Conservation (phyloP, 768 basidiomycete species). For the Pleurotus giganteus region DNA sequence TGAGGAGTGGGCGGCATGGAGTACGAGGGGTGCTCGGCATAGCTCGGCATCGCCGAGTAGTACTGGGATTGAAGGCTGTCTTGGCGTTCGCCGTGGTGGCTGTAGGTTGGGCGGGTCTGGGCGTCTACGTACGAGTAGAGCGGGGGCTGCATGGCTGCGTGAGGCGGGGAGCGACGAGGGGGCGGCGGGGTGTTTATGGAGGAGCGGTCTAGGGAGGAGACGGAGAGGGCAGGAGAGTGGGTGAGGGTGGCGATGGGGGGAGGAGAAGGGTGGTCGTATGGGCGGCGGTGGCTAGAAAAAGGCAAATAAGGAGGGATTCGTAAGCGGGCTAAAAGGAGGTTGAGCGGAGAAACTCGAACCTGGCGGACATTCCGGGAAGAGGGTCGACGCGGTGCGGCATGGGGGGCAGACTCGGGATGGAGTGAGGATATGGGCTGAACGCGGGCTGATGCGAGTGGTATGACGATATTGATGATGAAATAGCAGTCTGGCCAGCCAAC, state of each 20-base stretch:
- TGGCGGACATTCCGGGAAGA: constrained; percentile 24
- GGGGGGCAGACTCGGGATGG: constrained; percentile 17
- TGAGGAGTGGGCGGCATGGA: background rate
- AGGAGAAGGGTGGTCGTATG: constrained; percentile 38
- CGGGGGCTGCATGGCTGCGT: constrained; percentile 25
- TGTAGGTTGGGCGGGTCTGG: constrained; percentile 29
- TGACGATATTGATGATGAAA: constrained; percentile 30
- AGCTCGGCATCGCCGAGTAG: constrained; percentile 4
- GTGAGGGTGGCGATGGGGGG: constrained; percentile 49
- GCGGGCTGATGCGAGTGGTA: constrained; percentile 31
- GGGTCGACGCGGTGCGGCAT: constrained; percentile 57
- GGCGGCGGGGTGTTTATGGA: constrained; percentile 62
- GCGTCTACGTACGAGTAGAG: constrained; percentile 29
- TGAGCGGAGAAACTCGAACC: constrained; percentile 26
- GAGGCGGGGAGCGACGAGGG: constrained; percentile 39
- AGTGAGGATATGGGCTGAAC: constrained; percentile 13
- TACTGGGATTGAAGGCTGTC: constrained; percentile 1
- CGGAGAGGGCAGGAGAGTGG: constrained; percentile 60
- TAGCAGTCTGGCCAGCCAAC: constrained; percentile 40
- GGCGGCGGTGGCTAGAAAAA: constrained; percentile 33
- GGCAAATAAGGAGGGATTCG: constrained; percentile 16
- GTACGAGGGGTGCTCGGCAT: constrained; percentile 19
- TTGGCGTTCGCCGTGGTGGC: constrained; percentile 22
- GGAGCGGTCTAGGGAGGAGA: constrained; percentile 59
- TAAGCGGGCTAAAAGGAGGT: constrained; percentile 15